phyloP scores from a whole-genome alignment of 2,329 filamentous ascomycete genomes.

The Diaporthe sp. region DNA sequence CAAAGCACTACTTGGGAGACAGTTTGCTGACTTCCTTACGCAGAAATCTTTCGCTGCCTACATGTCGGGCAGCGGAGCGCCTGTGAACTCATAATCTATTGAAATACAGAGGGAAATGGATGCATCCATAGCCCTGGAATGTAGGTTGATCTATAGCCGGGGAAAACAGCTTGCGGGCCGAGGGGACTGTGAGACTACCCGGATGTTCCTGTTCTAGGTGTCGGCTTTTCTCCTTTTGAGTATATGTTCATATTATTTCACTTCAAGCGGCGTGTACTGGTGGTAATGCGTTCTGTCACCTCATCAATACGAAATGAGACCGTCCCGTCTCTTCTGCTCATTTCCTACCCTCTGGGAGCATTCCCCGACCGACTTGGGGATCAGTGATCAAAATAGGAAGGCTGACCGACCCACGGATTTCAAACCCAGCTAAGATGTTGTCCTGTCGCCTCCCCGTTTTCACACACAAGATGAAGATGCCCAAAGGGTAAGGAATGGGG shows the following conservation, averaged over 20 bases:
- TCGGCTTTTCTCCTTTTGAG: background rate
- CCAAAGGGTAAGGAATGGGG: no score
- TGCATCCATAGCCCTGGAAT: background rate
- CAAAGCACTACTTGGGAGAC: background rate
- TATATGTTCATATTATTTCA: slow-evolving; percentile 12
- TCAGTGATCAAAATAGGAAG: background rate
- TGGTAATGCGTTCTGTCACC: background rate
- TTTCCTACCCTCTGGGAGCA: background rate
- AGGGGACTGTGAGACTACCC: background rate
- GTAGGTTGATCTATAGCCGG: background rate
- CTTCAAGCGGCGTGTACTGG: slow-evolving; percentile 1
- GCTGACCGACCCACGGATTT: no score
- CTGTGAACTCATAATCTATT: slow-evolving; percentile 14
- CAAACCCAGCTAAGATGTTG: background rate
- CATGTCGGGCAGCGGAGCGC: slow-evolving; percentile 37
- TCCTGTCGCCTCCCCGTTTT: background rate
- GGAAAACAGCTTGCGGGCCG: background rate
- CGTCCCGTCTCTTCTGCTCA: background rate
- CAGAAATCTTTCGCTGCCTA: slow-evolving; percentile 42
- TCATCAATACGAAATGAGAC: background rate
- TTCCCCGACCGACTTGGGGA: background rate
- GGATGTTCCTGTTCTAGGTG: background rate
- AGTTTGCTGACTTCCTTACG: background rate
- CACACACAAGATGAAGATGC: no score
- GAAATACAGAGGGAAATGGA: background rate